Evolutionary conservation across 2,329 filamentous ascomycete genomes (phyloP).

Genomic region (Nemania diffusa): DNA sequence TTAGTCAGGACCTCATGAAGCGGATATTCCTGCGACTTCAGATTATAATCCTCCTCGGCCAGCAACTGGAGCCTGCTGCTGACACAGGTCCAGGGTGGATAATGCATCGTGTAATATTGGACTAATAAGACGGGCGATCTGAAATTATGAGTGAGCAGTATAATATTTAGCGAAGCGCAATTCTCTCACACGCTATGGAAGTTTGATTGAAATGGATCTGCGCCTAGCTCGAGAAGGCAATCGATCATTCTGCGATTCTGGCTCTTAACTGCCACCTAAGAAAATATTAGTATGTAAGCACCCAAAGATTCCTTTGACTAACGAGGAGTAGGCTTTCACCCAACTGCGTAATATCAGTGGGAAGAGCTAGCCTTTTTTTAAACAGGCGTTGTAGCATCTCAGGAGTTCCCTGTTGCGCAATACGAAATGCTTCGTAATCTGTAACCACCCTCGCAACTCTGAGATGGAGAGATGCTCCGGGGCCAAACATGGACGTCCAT

Average conservation of each 20-base stretch:
- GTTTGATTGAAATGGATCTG: conserved; percentile 11
- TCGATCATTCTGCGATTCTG: neutral
- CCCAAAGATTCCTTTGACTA: neutral
- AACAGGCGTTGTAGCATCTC: neutral
- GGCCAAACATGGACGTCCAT: conserved; percentile 10
- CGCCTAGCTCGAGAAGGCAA: conserved; percentile 14
- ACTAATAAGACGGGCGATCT: neutral
- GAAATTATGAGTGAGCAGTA: neutral
- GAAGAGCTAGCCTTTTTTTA: neutral
- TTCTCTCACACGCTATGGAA: conserved; percentile 1
- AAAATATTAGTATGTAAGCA: neutral
- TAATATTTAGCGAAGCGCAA: neutral
- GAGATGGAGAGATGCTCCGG: conserved; percentile 16
- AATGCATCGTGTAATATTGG: neutral
- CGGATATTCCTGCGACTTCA: neutral
- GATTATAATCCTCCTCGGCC: neutral
- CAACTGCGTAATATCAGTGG: neutral
- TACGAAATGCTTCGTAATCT: too few species aligned
- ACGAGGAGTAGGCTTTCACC: conserved; percentile 7
- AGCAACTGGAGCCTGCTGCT: neutral
- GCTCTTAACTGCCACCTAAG: neutral
- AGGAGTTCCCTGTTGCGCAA: neutral
- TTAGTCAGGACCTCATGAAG: neutral
- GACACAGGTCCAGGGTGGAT: neutral
- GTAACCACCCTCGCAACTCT: conserved; percentile 9